Base-by-base conservation (phyloP, 2,329 filamentous ascomycete species). In the Arachnopeziza araneosa region DNA sequence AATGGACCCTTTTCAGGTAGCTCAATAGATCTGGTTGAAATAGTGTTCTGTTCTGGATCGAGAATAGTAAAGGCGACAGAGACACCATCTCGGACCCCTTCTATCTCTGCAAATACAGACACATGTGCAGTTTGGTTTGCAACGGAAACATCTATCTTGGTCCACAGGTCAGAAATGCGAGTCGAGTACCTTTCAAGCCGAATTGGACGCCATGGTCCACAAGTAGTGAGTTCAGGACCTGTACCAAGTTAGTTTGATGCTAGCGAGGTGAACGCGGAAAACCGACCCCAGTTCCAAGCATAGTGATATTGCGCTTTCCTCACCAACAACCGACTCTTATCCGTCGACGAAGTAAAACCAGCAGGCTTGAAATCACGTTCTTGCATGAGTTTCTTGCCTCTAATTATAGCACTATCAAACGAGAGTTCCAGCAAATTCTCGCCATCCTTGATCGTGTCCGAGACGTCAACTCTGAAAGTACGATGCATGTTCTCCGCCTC, bases 401-500 rank as follows among this genome's bases (percentile, higher is more conserved):
- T 76, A 50, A 85, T 67, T 64, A 84, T 85, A 2, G 85, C 85
- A 60, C 82, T 84, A 63, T 87, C 84, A 66, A 88, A 88, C 0
- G 77, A 80, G 61, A 88, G 86, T 59, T 79, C 76, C 32, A 88
- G 73, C 66, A 83, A 78, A 63, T 88, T 88, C 44, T 79, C 72
- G 1, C 73, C 76, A 0, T 77, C 75, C 8, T 71, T 70, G 71
- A 4, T 75, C 57, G 0, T 74, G 71, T 0, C 54, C 2, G 85
- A 86, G n/a, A 92, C 82, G 62, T 91, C 83, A 2, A 90, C 81
- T 80, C 0, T 86, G 83, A 2, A 86, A 75, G 68, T 55, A 4
- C 26, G 32, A 24, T 93, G 93, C 90, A 93, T 93, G 73, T 91
- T 92, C 58, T 90, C 84, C n/a, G 83, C 82, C 70, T 86, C 79